Evolutionary conservation across 2,329 filamentous ascomycete species (phyloP).

Genomic region (Claviceps sp.): DNA sequence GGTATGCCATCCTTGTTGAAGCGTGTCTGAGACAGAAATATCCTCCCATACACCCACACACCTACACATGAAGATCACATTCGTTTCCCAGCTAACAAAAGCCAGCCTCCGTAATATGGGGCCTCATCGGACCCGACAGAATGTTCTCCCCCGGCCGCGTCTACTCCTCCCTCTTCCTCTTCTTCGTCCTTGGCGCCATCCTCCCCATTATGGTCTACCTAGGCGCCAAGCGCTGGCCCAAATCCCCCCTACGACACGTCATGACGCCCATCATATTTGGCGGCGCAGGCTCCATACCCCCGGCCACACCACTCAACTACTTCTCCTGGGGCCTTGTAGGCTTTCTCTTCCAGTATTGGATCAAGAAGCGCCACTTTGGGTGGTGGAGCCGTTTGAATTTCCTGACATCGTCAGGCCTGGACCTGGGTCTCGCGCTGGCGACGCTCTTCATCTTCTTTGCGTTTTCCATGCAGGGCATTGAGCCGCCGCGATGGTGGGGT

Average conservation of each 20-base stretch:
- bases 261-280: slow-evolving; percentile 53
- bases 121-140: slow-evolving; percentile 48
- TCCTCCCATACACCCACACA: not conserved
- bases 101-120: slow-evolving; percentile 52
- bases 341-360: slow-evolving; percentile 54
- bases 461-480: slow-evolving; percentile 48
- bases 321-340: slow-evolving; percentile 62
- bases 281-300: slow-evolving; percentile 43
- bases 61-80: not conserved
- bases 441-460: slow-evolving; percentile 60
- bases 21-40: not conserved
- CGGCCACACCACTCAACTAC: slow-evolving; percentile 61
- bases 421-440: slow-evolving; percentile 52
- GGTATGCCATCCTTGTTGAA: slow-evolving; percentile 21
- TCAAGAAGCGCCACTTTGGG: slow-evolving; percentile 47
- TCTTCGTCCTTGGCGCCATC: slow-evolving; percentile 44
- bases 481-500: slow-evolving; percentile 57
- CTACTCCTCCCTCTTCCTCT: slow-evolving; percentile 45
- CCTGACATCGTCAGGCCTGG: slow-evolving; percentile 54
- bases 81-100: not conserved
- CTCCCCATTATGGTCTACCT: slow-evolving; percentile 39
- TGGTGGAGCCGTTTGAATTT: slow-evolving; percentile 71
- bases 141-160: slow-evolving; percentile 51
- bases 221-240: slow-evolving; percentile 35
- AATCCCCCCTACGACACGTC: slow-evolving; percentile 32